Evolutionary conservation across 2,329 filamentous ascomycete genomes (phyloP).

Genomic region (Fusarium verrucosum): DNA sequence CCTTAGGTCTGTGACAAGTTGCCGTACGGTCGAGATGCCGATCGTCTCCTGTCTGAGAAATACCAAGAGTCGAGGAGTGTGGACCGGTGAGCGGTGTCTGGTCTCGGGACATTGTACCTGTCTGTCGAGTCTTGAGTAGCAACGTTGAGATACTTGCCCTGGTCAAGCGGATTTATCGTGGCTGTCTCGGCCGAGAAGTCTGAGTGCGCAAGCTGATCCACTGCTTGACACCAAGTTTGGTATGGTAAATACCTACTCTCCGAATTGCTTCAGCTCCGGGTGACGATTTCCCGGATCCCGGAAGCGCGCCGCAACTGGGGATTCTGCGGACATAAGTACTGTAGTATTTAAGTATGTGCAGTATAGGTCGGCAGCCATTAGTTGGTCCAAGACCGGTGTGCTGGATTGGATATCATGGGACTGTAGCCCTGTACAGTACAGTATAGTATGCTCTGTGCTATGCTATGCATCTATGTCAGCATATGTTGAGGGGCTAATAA

Average conservation of each 20-base stretch:
- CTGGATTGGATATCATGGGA: slow-evolving; percentile 8
- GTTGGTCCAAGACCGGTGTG: neutral
- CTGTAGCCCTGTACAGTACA: neutral
- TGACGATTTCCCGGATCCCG: slow-evolving; percentile 19
- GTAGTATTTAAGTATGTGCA: no score
- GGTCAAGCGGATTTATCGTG: slow-evolving; percentile 3
- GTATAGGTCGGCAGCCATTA: no score
- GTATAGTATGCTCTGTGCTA: neutral
- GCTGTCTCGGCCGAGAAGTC: slow-evolving; percentile 12
- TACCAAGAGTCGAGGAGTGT: slow-evolving; percentile 23
- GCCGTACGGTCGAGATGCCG: slow-evolving; percentile 20
- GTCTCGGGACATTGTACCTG: slow-evolving; percentile 11
- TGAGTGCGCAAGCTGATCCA: neutral
- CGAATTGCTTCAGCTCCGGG: slow-evolving; percentile 7
- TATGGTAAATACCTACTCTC: no score
- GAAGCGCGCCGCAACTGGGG: slow-evolving; percentile 12
- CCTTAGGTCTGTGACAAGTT: slow-evolving; percentile 7
- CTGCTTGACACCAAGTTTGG: neutral
- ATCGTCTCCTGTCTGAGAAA: slow-evolving; percentile 33
- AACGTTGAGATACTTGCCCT: neutral
- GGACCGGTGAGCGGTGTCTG: slow-evolving; percentile 22
- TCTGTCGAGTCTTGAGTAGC: neutral
- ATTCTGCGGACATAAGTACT: neutral
- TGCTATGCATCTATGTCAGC: neutral
- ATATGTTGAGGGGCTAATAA: neutral